phyloP scores from a whole-genome alignment of 106 monocot genomes.

The Apostasia ramifera region DNA sequence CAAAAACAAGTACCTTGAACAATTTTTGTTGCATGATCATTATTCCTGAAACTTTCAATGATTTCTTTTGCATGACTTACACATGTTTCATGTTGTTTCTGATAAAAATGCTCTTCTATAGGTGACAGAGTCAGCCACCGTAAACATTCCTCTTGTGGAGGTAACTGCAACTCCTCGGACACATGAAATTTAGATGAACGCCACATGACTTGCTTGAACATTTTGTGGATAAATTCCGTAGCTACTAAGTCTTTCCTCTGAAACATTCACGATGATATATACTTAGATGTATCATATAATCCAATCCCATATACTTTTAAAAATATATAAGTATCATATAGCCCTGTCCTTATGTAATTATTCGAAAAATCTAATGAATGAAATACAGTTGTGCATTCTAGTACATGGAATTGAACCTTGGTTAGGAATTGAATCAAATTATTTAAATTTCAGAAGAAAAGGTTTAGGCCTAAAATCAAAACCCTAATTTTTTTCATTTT shows the following conservation, averaged over 20 bases:
- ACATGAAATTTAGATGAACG: conserved; percentile 94
- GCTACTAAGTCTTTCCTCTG: conserved; percentile 64
- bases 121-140: conserved; percentile 81
- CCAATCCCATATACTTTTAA: too few relatives aligned
- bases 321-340: too few relatives aligned
- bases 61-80: conserved; percentile 65
- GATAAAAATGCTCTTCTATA: conserved; percentile 96
- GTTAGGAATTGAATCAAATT: too few relatives aligned
- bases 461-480: too few relatives aligned
- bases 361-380: too few relatives aligned
- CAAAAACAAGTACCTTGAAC: conserved; percentile 19
- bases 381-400: too few relatives aligned
- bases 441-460: too few relatives aligned
- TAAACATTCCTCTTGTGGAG: conserved; percentile 71
- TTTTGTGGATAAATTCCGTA: conserved; percentile 69
- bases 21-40: conserved; percentile 13
- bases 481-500: too few relatives aligned
- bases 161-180: conserved; percentile 76
- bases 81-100: conserved; percentile 90
- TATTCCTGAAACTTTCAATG: conserved; percentile 53
- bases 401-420: too few relatives aligned
- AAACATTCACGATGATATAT: conserved; percentile 15
- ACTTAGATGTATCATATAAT: background rate
- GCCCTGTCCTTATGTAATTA: too few relatives aligned
- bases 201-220: conserved; percentile 93